Evolutionary conservation across 495 filamentous ascomycete species (phyloP), one percentile per base, ranked within the genome.

Genomic region (Daldinia loculata): DNA sequence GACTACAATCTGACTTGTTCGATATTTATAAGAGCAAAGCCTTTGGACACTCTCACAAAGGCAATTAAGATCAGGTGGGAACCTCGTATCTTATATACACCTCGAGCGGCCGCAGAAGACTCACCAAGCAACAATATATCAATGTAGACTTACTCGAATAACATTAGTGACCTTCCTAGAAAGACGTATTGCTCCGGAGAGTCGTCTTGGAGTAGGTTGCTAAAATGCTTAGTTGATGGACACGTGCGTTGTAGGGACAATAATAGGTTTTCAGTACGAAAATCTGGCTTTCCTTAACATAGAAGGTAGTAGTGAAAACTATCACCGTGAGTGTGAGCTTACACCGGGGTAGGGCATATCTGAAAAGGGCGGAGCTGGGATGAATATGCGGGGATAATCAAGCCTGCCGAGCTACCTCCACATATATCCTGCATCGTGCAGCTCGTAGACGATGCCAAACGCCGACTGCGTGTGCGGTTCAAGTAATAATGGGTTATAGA

Each of bases 101-200:
- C 39, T 15, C 12, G 19, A 36, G 17, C 14, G 8, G 11, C 15
- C 6, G 6, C 6, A 27, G 19, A 41, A 29, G 17, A 34, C 27
- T 50, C 38, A 56, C 30, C 24, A 45, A 17, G 24, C 27, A 56
- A 19, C 9, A 57, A 27, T 15, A 51, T 19, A 56, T 41, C 63
- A 63, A 38, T 22, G 41, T 14, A 41, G 12, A n/a, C 14, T 63
- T 55, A 11, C 26, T 61, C n/a, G 24, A 63, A 27, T 51, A 55
- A 39, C 52, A 72, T 63, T 22, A 32, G 1, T 45, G 55, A 72
- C 70, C 70, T 72, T 72, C 70, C 70, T 64, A 64, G 59, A 67
- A 61, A n/a, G 70, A 72, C 3, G 39, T n/a, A 36, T 68, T 52
- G 24, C 9, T 39, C 64, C 59, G 60, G 43, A 56, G 53, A 50